phyloP scores from a whole-genome alignment of 371 early-diverging fungal species.

The Mucor plumbeus region DNA sequence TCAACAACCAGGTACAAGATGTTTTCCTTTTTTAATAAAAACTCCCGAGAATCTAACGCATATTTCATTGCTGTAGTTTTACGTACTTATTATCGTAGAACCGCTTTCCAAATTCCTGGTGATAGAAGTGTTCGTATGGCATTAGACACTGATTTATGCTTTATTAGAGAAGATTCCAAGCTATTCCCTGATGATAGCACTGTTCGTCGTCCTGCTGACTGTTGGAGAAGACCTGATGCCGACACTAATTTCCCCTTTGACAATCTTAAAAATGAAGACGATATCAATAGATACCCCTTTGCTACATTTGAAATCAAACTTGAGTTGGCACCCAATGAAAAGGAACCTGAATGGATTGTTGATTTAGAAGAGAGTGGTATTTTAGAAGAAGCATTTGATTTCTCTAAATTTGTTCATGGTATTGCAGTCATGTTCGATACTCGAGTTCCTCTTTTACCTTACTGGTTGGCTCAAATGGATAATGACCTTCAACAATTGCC shows the following conservation, averaged over 20 bases:
- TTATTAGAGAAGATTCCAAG: conserved; percentile 95
- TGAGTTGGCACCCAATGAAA: conserved; percentile 86
- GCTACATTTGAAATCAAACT: conserved; percentile 99
- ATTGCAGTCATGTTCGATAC: conserved; percentile 90
- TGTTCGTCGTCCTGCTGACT: conserved; percentile 68
- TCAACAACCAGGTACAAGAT: conserved; percentile 78
- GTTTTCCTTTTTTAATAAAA: background rate
- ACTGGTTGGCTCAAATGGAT: conserved; percentile 90
- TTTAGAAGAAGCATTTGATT: conserved; percentile 97
- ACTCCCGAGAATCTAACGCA: background rate
- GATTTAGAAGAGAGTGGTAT: conserved; percentile 90
- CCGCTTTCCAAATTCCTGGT: conserved; percentile 99
- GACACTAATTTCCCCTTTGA: conserved; percentile 90
- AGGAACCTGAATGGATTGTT: conserved; percentile 94
- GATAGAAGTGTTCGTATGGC: conserved; percentile 97
- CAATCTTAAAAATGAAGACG: conserved; percentile 71
- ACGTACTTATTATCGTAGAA: conserved; percentile 98
- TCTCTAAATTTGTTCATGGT: conserved; percentile 99
- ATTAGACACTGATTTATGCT: conserved; percentile 98
- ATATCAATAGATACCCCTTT: conserved; percentile 94
- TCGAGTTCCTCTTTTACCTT: conserved; percentile 92
- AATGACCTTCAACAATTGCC: conserved; percentile 77
- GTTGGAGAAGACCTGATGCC: conserved; percentile 94
- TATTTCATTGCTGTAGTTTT: conserved; percentile 48
- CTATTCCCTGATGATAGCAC: conserved; percentile 63